phyloP scores from a whole-genome alignment of 495 filamentous ascomycete species.

The Neurospora discreta region DNA sequence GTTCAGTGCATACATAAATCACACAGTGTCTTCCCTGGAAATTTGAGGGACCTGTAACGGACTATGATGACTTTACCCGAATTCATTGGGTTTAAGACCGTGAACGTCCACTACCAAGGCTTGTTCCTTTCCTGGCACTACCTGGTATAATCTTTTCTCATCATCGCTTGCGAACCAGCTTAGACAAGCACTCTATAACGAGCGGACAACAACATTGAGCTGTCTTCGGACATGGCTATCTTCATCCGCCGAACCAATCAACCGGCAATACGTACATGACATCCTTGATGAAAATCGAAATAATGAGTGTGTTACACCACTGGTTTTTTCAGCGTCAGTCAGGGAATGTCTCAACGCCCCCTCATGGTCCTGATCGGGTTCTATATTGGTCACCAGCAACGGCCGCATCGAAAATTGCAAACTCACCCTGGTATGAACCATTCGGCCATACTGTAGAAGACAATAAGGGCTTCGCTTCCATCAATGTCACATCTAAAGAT shows the following conservation, averaged over 20 bases:
- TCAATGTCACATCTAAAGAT: neutral
- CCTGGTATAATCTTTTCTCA: neutral
- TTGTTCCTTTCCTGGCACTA: constrained; percentile 1
- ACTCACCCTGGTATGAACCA: neutral
- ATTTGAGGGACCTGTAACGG: neutral
- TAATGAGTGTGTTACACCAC: neutral
- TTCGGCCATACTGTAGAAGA: neutral
- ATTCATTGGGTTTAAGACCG: neutral
- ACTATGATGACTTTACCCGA: neutral
- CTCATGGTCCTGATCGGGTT: neutral
- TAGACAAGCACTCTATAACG: neutral
- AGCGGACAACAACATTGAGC: neutral
- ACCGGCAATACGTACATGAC: neutral
- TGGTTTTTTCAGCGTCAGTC: neutral
- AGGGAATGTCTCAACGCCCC: neutral
- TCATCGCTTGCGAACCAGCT: neutral
- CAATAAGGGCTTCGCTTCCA: neutral
- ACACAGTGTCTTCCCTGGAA: constrained; percentile 29
- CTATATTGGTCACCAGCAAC: neutral
- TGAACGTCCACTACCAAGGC: neutral
- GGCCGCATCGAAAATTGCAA: neutral
- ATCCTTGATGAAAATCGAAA: neutral
- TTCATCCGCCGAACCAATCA: neutral
- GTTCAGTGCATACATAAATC: constrained; percentile 49
- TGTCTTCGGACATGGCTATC: neutral